These are phyloP conservation scores for Zizania palustris DNA, from an alignment of 202 grass and related monocot species.

Conservation along the genomic window DNA sequence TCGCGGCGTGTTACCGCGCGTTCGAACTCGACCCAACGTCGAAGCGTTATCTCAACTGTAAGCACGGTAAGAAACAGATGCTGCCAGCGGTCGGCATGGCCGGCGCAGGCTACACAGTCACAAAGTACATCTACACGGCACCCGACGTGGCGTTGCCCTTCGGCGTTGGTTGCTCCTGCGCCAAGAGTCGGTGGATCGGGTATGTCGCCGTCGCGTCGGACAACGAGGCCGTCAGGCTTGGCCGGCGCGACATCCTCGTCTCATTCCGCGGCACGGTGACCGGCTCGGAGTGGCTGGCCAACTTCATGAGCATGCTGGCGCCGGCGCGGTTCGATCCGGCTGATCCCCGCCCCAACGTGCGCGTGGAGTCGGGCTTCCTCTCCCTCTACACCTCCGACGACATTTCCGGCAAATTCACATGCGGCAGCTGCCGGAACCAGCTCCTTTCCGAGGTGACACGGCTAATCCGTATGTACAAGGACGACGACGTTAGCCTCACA, in stretches of 20 bases:
- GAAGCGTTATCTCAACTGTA: constrained; percentile 65
- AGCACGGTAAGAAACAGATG: constrained; percentile 59
- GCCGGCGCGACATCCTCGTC: constrained; percentile 63
- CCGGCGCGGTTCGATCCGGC: constrained; percentile 60
- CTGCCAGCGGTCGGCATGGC: constrained; percentile 52
- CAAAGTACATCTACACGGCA: constrained; percentile 75
- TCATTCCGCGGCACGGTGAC: constrained; percentile 72
- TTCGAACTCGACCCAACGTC: constrained; percentile 66
- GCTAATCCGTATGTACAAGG: constrained; percentile 28
- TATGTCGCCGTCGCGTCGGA: constrained; percentile 63
- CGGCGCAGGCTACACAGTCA: constrained; percentile 55
- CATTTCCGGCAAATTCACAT: constrained; percentile 31
- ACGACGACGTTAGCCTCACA: constrained; percentile 50
- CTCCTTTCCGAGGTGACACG: constrained; percentile 44
- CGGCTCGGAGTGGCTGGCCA: constrained; percentile 55
- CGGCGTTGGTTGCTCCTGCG: constrained; percentile 31
- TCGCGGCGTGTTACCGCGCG: constrained; percentile 65
- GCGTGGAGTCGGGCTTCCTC: constrained; percentile 65
- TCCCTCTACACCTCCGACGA: constrained; percentile 69
- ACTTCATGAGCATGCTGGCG: constrained; percentile 60
- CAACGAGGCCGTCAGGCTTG: constrained; percentile 29
- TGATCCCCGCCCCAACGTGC: constrained; percentile 54
- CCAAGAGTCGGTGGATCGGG: constrained; percentile 63
- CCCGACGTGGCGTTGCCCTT: constrained; percentile 42
- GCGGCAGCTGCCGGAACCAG: constrained; percentile 58